Evolutionary conservation across 2,329 filamentous ascomycete species (phyloP).

Genomic region (Colletotrichum limetticola): DNA sequence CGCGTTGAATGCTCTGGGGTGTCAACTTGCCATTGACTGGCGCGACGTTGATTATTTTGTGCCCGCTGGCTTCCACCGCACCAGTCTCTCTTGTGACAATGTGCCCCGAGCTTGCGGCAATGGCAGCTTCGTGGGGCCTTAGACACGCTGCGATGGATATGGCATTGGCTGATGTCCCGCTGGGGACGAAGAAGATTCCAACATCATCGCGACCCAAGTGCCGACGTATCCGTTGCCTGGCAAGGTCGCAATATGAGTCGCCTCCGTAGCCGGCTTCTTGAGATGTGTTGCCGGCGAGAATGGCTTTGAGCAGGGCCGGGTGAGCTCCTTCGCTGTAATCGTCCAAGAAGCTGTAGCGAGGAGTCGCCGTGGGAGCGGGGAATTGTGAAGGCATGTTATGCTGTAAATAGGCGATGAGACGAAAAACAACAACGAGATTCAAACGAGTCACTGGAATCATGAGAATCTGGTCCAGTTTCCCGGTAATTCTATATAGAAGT

Average conservation of each 20-base stretch:
- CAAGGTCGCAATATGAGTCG: constrained; percentile 55
- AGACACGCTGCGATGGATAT: constrained; percentile 63
- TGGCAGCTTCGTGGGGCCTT: constrained; percentile 60
- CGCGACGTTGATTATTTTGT: constrained; percentile 61
- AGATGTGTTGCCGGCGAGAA: constrained; percentile 54
- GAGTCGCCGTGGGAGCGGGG: not conserved
- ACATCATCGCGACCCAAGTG: constrained; percentile 48
- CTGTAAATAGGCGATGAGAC: too few species aligned
- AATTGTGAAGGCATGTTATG: constrained; percentile 17
- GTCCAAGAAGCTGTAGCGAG: constrained; percentile 58
- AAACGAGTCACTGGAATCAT: not conserved
- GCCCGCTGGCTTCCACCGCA: constrained; percentile 61
- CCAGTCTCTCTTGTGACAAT: constrained; percentile 62
- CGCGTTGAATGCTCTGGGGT: constrained; percentile 51
- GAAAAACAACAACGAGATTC: not conserved
- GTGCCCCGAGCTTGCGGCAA: constrained; percentile 60
- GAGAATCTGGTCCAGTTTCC: not conserved
- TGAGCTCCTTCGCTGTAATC: constrained; percentile 65
- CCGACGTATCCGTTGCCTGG: constrained; percentile 49
- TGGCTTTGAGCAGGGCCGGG: constrained; percentile 58
- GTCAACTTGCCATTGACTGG: constrained; percentile 60
- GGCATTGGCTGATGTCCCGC: constrained; percentile 61
- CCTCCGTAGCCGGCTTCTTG: constrained; percentile 60
- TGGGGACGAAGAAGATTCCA: constrained; percentile 62
- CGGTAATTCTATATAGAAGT: constrained; percentile 8